Evolutionary conservation across 305 asterid species (phyloP).

Genomic region (Andrographis paniculata): DNA sequence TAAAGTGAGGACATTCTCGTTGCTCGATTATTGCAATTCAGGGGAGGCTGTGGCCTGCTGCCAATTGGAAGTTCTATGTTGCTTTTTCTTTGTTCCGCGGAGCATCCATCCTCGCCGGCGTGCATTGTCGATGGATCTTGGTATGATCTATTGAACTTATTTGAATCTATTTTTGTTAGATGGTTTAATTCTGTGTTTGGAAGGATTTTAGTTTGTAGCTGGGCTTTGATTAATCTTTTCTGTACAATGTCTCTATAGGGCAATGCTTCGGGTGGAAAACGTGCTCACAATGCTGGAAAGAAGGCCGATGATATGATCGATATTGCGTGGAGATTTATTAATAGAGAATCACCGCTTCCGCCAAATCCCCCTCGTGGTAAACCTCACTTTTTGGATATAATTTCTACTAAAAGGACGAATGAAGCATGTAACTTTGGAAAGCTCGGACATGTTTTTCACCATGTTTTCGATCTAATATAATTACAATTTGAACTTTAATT

Average conservation of each 20-base stretch:
- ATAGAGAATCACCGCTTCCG: slow-evolving; percentile 63
- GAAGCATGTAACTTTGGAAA: no score
- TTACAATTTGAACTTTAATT: no score
- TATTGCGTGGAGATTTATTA: slow-evolving; percentile 60
- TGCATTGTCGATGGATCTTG: slow-evolving; percentile 82
- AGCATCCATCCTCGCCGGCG: slow-evolving; percentile 83
- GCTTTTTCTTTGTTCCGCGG: slow-evolving; percentile 93
- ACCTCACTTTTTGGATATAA: slow-evolving; percentile 14
- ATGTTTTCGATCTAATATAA: no score
- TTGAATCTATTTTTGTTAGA: slow-evolving; percentile 1
- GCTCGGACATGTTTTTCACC: no score
- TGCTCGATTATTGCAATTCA: slow-evolving; percentile 24
- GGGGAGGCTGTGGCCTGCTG: slow-evolving; percentile 91
- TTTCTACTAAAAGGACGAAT: no score
- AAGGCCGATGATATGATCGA: slow-evolving; percentile 55
- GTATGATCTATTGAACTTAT: slow-evolving; percentile 30
- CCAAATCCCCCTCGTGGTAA: slow-evolving; percentile 61
- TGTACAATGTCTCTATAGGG: slow-evolving; percentile 61
- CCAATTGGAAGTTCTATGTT: slow-evolving; percentile 82
- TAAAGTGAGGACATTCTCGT: no score
- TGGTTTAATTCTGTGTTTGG: no score
- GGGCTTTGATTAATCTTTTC: no score
- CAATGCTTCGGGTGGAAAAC: slow-evolving; percentile 92
- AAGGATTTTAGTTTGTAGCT: no score
- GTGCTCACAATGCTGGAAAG: slow-evolving; percentile 65